A percentile compares a stretch with the other conserved stretches of the same genome.
phyloP scores from a whole-genome alignment of 495 filamentous ascomycete species.

The Achaetomiella virescens region DNA sequence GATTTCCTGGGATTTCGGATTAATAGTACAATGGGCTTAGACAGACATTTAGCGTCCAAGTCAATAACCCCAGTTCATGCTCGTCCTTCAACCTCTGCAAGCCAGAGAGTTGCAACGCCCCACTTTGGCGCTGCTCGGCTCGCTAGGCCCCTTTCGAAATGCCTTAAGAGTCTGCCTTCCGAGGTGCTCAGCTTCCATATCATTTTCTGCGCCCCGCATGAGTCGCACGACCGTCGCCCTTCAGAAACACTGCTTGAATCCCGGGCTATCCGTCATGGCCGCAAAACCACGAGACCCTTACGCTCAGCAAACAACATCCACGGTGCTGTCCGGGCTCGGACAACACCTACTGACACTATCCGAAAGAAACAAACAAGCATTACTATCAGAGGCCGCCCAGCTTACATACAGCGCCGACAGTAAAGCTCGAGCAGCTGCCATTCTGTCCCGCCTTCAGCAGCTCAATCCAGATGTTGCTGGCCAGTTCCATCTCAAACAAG shows the following conservation, averaged over 20 bases:
- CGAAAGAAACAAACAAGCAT: not conserved
- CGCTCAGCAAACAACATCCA: not conserved
- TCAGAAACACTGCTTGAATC: not conserved
- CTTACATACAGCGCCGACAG: not conserved
- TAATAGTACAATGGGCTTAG: no score
- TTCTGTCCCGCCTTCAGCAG: slow-evolving; percentile 8
- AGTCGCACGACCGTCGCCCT: not conserved
- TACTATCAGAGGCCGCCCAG: slow-evolving; percentile 2
- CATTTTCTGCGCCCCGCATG: no score
- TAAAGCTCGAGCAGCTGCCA: slow-evolving; percentile 9
- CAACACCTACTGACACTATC: slow-evolving; percentile 9
- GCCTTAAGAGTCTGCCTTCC: no score
- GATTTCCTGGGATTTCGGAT: no score
- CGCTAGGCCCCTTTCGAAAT: no score
- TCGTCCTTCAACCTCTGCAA: no score
- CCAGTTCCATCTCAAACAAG: slow-evolving; percentile 14
- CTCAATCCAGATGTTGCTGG: slow-evolving; percentile 14
- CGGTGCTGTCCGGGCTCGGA: not conserved
- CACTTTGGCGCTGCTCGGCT: no score
- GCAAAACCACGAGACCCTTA: not conserved
- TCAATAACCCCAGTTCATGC: no score
- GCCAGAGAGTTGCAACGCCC: no score
- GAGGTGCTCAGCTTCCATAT: no score
- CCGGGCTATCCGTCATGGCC: not conserved
- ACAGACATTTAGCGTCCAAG: no score